Base-by-base conservation (phyloP, 805 yeast species). In the Kluyveromyces siamensis region DNA sequence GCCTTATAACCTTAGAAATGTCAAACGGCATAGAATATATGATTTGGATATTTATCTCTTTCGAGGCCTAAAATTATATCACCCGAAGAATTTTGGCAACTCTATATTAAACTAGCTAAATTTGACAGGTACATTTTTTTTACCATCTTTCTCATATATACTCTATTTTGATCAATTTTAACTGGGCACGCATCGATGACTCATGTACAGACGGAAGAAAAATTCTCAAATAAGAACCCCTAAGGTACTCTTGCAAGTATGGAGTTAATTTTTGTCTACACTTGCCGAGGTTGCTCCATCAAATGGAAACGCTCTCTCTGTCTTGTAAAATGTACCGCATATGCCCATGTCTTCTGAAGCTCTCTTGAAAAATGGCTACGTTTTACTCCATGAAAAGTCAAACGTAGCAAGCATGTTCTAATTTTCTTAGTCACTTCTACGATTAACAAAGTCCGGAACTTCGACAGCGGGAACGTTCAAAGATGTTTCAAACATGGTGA, bases 401-500 rank as follows among this genome's bases (percentile, higher is more conserved):
- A 11, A 4, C 35, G 14, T 13, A 5, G 14, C 35, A 10, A 30
- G 25, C 25, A 21, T 21, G 25, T 21, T 21, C 25, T 21, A 21
- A 21, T 6, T 19, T 37, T 37, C 27, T 16, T 14, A 14, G 8
- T 8, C 16, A 13, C n/a, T 37, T 27, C 18, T 33, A 19, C 21
- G 21, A 43, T 47, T 46, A 27, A 51, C 82, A 74, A 87, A 89
- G 14, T 72, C 76, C 0, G 96, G 96, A 37, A 76, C 71, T 49
- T 71, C 70, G 14, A 55, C 57, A 37, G 66, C 65, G 53, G 78
- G 76, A 27, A 79, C 73, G 50, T 62, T 63, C 43, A 87, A 60
- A 10, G 71, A 72, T 2, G 88, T 85, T 57, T 81, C 80, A 75
- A 87, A 90, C 61, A 80, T 72, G 65, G 93, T 96, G 49, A 91